Conservation (phyloP, 768 basidiomycete species). For the Rhodotorula graminis region DNA sequence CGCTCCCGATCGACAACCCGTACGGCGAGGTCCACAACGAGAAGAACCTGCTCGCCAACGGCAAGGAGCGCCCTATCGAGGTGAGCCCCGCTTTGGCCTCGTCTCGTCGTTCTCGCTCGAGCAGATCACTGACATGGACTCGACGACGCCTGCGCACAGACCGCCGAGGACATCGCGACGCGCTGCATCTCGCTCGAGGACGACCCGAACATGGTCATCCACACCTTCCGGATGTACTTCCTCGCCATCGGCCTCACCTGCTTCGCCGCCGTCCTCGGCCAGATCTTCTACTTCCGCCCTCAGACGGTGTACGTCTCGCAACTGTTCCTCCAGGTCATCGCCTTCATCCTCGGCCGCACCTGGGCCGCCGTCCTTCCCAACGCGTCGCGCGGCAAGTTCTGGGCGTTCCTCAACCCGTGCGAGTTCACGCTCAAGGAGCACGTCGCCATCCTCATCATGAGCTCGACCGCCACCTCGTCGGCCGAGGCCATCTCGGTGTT, state of each 20-base stretch:
- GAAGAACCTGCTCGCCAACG: slow-evolving; percentile 30
- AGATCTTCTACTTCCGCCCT: slow-evolving; percentile 51
- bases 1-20: neutral
- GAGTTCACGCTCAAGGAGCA: slow-evolving; percentile 46
- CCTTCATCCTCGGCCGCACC: slow-evolving; percentile 43
- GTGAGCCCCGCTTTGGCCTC: neutral
- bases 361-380: slow-evolving; percentile 36
- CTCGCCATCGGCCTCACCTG: slow-evolving; percentile 44
- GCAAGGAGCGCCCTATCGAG: slow-evolving; percentile 39
- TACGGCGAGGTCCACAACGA: slow-evolving; percentile 2
- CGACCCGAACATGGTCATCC: slow-evolving; percentile 31
- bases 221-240: slow-evolving; percentile 45
- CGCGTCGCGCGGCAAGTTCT: slow-evolving; percentile 40
- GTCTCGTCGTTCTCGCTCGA: too few species aligned
- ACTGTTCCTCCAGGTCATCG: slow-evolving; percentile 46
- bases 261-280: slow-evolving; percentile 43
- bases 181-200: slow-evolving; percentile 38
- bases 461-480: slow-evolving; percentile 32
- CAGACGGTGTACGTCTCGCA: slow-evolving; percentile 43
- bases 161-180: slow-evolving; percentile 34
- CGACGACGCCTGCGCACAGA: neutral
- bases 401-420: slow-evolving; percentile 45
- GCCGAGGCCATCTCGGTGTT: slow-evolving; percentile 36
- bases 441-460: slow-evolving; percentile 26
- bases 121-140: neutral